Evolutionary conservation across 305 asterid genomes (phyloP), one percentile per base, ranked within the genome.

Genomic region (Fraxinus ornus): DNA sequence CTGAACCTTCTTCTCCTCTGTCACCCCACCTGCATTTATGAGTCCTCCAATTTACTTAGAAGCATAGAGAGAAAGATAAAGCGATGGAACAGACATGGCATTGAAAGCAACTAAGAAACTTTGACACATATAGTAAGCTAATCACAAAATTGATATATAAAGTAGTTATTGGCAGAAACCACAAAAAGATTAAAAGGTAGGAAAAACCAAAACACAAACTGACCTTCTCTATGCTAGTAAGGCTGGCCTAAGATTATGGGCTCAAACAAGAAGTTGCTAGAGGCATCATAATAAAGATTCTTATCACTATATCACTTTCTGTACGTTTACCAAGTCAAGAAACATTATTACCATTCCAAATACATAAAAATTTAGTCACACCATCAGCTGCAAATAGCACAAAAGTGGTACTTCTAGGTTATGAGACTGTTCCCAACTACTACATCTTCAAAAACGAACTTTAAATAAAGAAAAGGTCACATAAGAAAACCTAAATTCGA

Each of bases 21-120:
- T 93, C 88, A 94, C 91, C 79, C 96, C 98, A 84, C 97, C 98
- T 94, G 88, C 85, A 85, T 75, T 44, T 19, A 39, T 22, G 22
- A 81, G 82, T 47, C 44, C 39, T 75, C 44, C 71, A 62, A 79
- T 41, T 80, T 79, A 79, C 76, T 80, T 64, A 82, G 26, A 62
- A 22, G 24, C 71, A 62, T 62, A 3, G 71, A 60, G 30, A 57
- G 26, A 57, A 7, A 60, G 70, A 7, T 22, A 57, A 8, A 21
- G 70, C 1, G 5, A 60, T 60, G 70, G 30, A 62, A 8, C 71
- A 62, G 30, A 21, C 26, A 19, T 3, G 70, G 30, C 4, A 1
- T 22, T 62, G 71, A 22, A 62, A 62, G 71, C 17, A 62, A 62
- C 32, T 7, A 62, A 62, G 71, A 62, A 21, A 62, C 71, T 7